phyloP scores from a whole-genome alignment of 768 basidiomycete genomes.

The Russula brevipes region DNA sequence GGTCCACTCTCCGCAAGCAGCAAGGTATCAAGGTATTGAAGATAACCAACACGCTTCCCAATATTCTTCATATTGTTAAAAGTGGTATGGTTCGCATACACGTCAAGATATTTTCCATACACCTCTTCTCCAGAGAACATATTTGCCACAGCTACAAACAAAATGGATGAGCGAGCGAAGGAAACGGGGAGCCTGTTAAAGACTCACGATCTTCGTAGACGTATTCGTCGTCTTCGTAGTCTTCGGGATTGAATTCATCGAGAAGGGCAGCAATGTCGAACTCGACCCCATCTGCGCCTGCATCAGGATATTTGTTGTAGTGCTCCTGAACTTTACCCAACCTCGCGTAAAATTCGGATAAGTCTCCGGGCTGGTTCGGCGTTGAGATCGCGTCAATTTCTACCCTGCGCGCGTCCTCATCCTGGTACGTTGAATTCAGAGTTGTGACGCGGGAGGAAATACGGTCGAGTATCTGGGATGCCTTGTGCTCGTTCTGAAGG shows the following conservation, averaged over 20 bases:
- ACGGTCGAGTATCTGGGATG: slow-evolving; percentile 82
- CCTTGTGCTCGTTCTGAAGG: slow-evolving; percentile 81
- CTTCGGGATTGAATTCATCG: slow-evolving; percentile 69
- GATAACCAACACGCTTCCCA: slow-evolving; percentile 77
- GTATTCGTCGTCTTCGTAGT: slow-evolving; percentile 61
- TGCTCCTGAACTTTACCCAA: slow-evolving; percentile 95
- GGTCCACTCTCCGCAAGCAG: slow-evolving; percentile 54
- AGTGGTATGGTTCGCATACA: slow-evolving; percentile 81
- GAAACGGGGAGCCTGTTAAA: slow-evolving; percentile 44
- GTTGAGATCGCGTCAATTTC: slow-evolving; percentile 63
- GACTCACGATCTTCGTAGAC: slow-evolving; percentile 83
- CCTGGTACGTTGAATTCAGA: slow-evolving; percentile 70
- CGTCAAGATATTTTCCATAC: slow-evolving; percentile 91
- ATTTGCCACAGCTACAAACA: slow-evolving; percentile 58
- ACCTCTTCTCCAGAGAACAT: slow-evolving; percentile 96
- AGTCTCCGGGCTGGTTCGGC: slow-evolving; percentile 53
- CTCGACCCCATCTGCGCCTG: slow-evolving; percentile 74
- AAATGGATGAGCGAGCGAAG: slow-evolving; percentile 8
- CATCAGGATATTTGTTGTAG: slow-evolving; percentile 92
- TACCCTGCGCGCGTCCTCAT: slow-evolving; percentile 63
- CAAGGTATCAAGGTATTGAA: slow-evolving; percentile 91
- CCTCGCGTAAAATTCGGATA: slow-evolving; percentile 93
- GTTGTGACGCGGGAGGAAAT: slow-evolving; percentile 63
- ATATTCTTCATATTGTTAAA: slow-evolving; percentile 89
- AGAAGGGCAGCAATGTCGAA: slow-evolving; percentile 76